Conservation (phyloP, 1,139 yeast species). For the Candida glucosophila region DNA sequence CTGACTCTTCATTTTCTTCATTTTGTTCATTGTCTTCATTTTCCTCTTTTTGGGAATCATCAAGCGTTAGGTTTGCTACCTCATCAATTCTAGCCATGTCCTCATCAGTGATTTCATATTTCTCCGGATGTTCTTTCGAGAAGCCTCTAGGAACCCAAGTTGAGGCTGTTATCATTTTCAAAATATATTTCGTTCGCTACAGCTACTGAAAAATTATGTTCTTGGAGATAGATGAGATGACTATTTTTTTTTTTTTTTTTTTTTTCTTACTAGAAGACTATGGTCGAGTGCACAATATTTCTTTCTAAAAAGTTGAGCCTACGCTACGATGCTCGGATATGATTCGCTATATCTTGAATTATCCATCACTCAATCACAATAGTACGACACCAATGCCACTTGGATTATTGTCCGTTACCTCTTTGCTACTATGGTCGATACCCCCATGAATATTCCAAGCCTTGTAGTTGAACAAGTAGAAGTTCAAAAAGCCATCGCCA, state of each 20-base stretch:
- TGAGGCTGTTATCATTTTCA: constrained; percentile 82
- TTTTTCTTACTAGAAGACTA: no score
- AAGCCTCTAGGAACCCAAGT: constrained; percentile 96
- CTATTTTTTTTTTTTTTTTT: no score
- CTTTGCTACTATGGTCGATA: constrained; percentile 43
- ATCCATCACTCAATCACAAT: constrained; percentile 40
- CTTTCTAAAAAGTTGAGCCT: no score
- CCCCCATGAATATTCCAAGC: constrained; percentile 82
- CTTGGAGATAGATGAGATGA: no score
- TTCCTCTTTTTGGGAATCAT: constrained; percentile 61
- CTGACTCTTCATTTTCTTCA: constrained; percentile 12
- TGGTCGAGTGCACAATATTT: no score
- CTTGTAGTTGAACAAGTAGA: constrained; percentile 83
- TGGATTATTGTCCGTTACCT: constrained; percentile 40
- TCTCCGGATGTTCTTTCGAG: constrained; percentile 87
- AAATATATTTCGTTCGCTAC: no score
- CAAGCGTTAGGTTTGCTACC: constrained; percentile 75
- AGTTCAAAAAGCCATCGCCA: constrained; percentile 90
- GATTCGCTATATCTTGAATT: no score
- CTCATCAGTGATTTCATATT: constrained; percentile 80
- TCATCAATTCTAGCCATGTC: constrained; percentile 88
- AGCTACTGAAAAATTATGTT: no score
- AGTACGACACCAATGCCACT: constrained; percentile 90
- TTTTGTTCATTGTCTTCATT: constrained; percentile 23
- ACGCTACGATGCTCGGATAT: no score